Evolutionary conservation across 75 land plant genomes (phyloP).

Genomic region (Selaginella moellendorffii): DNA sequence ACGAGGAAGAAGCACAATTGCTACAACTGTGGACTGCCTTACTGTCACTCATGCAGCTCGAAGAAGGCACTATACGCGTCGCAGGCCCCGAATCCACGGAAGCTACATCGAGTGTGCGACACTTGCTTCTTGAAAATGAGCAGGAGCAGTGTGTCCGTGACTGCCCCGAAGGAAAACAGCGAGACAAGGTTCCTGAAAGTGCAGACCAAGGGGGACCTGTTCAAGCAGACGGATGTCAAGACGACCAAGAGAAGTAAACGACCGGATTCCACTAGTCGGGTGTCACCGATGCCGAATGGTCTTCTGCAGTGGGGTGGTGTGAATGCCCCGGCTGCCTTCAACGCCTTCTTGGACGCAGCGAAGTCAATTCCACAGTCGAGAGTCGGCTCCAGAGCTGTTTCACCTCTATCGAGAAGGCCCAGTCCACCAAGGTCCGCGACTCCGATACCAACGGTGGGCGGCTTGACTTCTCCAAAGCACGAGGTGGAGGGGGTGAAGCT

Average conservation of each 20-base stretch:
- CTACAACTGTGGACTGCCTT: slow-evolving; percentile 7
- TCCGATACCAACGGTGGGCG: slow-evolving; percentile 17
- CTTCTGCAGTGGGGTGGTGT: not conserved
- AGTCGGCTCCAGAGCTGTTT: slow-evolving; percentile 45
- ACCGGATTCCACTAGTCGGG: not conserved
- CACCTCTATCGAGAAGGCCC: slow-evolving; percentile 40
- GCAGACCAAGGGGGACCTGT: not conserved
- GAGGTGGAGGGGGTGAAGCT: slow-evolving; percentile 39
- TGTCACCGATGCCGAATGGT: not conserved
- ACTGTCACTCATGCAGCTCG: slow-evolving; percentile 3
- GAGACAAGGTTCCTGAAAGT: not conserved
- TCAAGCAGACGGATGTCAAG: not conserved
- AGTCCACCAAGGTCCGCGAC: slow-evolving; percentile 39
- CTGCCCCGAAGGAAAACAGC: not conserved
- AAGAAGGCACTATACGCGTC: slow-evolving; percentile 1
- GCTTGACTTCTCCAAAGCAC: slow-evolving; percentile 26
- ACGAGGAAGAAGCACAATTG: not conserved
- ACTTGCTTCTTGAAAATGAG: not conserved
- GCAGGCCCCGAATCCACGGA: not conserved
- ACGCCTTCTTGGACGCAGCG: slow-evolving; percentile 29
- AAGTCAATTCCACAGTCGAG: slow-evolving; percentile 73
- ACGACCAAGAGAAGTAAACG: not conserved
- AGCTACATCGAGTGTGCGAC: slow-evolving; percentile 6
- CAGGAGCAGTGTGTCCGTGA: not conserved
- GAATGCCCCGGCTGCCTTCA: too few species aligned